Evolutionary conservation across 2,329 filamentous ascomycete species (phyloP).

Genomic region (Cladobotryum mycophilum): DNA sequence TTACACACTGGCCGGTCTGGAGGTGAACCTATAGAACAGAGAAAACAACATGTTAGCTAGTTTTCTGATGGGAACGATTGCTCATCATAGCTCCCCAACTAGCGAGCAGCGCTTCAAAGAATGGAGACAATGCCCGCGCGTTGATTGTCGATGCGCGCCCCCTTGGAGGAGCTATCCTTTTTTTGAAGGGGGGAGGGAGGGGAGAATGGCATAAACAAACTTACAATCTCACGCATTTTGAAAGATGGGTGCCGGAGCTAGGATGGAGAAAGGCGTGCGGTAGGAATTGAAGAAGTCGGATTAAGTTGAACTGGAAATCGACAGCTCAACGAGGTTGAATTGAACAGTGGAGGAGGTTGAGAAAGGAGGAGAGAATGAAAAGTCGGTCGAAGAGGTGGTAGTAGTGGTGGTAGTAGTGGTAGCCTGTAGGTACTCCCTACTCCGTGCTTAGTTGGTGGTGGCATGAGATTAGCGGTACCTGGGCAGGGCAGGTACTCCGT

Average conservation of each 20-base stretch:
- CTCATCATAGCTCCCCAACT: not conserved
- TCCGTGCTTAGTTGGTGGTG: too few relatives aligned
- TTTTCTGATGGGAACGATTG: not conserved
- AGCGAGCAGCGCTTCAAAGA: not conserved
- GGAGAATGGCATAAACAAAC: slow-evolving; percentile 2
- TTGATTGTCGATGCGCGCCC: too few relatives aligned
- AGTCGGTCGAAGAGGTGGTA: slow-evolving; percentile 9
- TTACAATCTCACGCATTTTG: slow-evolving; percentile 15
- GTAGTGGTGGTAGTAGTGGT: not conserved
- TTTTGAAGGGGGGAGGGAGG: too few relatives aligned
- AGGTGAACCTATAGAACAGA: slow-evolving; percentile 79
- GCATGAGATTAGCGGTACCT: too few relatives aligned
- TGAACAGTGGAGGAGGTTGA: slow-evolving; percentile 2
- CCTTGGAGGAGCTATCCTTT: not conserved
- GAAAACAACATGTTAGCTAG: slow-evolving; percentile 4
- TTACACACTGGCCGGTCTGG: slow-evolving; percentile 98
- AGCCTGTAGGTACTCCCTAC: not conserved
- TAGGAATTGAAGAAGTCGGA: slow-evolving; percentile 6
- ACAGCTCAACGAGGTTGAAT: slow-evolving; percentile 6
- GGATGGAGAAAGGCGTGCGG: not conserved
- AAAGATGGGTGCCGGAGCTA: slow-evolving; percentile 5
- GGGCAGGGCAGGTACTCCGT: too few relatives aligned
- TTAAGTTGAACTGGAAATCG: slow-evolving; percentile 2
- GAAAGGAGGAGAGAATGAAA: slow-evolving; percentile 5
- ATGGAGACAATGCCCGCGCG: not conserved